Percentiles rank a stretch among this genome's conserved stretches.
Conservation (phyloP, 164 flowering plant genomes). For the Piper longum region DNA sequence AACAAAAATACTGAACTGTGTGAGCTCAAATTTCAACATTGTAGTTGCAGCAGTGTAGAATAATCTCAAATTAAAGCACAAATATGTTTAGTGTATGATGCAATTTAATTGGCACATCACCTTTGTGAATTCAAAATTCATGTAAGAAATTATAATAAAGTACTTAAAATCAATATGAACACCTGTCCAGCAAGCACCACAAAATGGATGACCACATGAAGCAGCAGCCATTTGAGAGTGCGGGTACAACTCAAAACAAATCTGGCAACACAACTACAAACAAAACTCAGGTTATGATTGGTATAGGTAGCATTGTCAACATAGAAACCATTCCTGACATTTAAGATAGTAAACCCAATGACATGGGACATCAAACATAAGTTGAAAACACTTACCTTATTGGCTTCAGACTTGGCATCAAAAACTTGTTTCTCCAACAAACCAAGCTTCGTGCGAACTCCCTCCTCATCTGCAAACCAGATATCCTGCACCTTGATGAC, state of each 20-base stretch:
- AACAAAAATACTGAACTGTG: no score
- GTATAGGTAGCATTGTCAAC: no score
- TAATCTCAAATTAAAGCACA: no score
- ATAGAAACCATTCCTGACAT: neutral
- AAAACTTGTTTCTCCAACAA: conserved; percentile 40
- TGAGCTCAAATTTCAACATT: no score
- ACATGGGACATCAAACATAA: neutral
- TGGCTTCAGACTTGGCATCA: conserved; percentile 14
- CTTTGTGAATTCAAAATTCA: no score
- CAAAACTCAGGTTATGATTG: neutral
- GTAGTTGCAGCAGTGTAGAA: no score
- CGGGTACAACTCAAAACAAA: conserved; percentile 69
- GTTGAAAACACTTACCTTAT: conserved; percentile 25
- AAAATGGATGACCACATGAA: conserved; percentile 94
- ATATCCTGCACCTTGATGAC: conserved; percentile 70
- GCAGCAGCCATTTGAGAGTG: conserved; percentile 31
- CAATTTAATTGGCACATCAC: no score
- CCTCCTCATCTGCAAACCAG: conserved; percentile 84
- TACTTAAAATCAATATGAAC: conserved; percentile 1
- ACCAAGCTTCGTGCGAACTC: conserved; percentile 55
- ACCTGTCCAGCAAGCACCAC: conserved; percentile 84
- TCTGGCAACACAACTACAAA: conserved; percentile 68
- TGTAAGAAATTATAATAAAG: no score
- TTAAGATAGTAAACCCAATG: neutral
- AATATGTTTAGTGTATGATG: no score